Base-by-base conservation (phyloP, 108 stramenopile species). In the Stephanodiscus triporus region DNA sequence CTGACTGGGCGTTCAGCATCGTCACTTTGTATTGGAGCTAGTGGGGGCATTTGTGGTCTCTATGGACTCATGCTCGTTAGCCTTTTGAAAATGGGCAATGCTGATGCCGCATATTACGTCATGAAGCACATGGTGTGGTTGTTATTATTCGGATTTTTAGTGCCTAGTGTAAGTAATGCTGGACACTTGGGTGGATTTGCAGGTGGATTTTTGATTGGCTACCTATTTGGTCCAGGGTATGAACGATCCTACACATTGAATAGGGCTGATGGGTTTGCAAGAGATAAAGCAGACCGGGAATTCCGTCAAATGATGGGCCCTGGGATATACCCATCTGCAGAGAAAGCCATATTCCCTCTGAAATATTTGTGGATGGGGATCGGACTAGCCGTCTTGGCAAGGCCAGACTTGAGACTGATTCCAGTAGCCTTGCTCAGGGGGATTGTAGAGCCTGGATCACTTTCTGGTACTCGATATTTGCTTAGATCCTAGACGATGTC, bases 141-240 rank as follows among this genome's bases (percentile, higher is more conserved):
- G 55, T 17, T 89, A 2, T 34, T 81, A 9, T 81, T 81, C 64
- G 89, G 91, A 20, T 43, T 70, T 37, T 58, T 85, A 6, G 60
- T 87, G 38, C 85, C 85, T 9, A 73, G 78, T 62, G 77, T 95
- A 7, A 91, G 87, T 32, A 89, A 83, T 68, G 88, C 88, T 10
- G 77, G 85, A 2, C 89, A 90, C 57, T 26, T 91, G 20, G 91
- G 89, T 13, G 93, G 91, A 4, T 95, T 95, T 68, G 24, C 91
- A 8, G 80, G 87, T n/a, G 93, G 93, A 1, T 68, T 59, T 22
- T 4, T 87, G 2, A 68, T 88, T 34, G 93, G 89, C 2, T 76
- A 75, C 26, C 40, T 90, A 9, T 91, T 75, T 78, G 89, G 87
- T 3, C 93, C 91, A 20, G 72, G 78, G 7, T 95, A 91, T 65